Conservation (phyloP, 2,329 filamentous ascomycete species). For the Neofusicoccum sp. region DNA sequence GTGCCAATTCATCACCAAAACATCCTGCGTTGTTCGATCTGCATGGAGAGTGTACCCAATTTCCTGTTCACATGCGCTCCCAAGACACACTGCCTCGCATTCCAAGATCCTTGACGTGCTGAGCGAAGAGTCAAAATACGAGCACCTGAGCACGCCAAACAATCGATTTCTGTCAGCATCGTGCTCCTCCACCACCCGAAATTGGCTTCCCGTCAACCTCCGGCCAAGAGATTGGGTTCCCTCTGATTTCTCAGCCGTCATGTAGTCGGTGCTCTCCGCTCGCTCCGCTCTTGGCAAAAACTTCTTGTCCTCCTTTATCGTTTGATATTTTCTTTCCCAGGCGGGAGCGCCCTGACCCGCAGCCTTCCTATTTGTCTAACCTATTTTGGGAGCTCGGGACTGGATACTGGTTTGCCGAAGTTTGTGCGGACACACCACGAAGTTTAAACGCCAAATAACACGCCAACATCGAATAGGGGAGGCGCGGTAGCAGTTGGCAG, state of each 20-base stretch:
- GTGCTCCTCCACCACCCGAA: neutral
- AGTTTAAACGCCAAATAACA: neutral
- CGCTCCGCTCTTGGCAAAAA: neutral
- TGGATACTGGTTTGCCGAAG: neutral
- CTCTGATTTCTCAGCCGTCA: neutral
- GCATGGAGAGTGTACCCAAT: too few species aligned
- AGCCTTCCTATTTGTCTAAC: constrained; percentile 6
- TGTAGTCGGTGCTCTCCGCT: neutral
- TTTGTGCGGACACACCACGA: neutral
- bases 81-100: neutral
- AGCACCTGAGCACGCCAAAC: neutral
- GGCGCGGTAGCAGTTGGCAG: neutral
- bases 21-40: neutral
- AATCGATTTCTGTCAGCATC: too few species aligned
- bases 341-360: neutral
- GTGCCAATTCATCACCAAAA: neutral
- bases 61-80: too few species aligned
- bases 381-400: neutral
- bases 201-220: neutral
- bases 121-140: neutral
- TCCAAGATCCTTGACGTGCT: neutral
- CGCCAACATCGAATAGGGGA: neutral
- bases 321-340: neutral
- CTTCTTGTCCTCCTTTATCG: neutral
- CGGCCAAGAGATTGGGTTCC: neutral